Evolutionary conservation across 1,139 yeast genomes (phyloP).

Genomic region (Yamadazyma spencermartinsiae): DNA sequence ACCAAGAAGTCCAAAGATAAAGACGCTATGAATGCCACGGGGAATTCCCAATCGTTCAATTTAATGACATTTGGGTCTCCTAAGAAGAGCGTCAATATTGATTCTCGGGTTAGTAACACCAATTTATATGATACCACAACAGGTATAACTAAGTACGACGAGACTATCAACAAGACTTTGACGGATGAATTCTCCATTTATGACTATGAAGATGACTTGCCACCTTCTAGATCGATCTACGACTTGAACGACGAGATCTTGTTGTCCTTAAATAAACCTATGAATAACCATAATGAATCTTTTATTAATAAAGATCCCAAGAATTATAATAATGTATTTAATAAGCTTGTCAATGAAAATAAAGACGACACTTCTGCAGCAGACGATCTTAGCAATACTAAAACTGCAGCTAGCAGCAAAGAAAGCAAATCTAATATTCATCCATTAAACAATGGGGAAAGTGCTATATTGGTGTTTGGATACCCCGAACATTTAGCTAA

Average conservation of each 20-base stretch:
- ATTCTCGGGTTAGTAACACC: conserved; percentile 18
- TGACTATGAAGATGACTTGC: conserved; percentile 42
- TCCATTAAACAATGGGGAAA: conserved; percentile 39
- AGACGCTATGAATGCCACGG: neutral
- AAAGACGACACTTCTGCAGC: conserved; percentile 1
- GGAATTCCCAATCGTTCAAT: conserved; percentile 25
- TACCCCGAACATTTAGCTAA: conserved; percentile 76
- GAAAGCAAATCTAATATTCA: conserved; percentile 15
- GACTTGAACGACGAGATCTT: conserved; percentile 52
- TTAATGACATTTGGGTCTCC: conserved; percentile 43
- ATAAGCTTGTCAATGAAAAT: conserved; percentile 19
- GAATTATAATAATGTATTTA: conserved; percentile 46
- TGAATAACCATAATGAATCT: conserved; percentile 29
- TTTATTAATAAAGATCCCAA: conserved; percentile 50
- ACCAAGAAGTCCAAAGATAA: conserved; percentile 16
- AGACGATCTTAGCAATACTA: conserved; percentile 8
- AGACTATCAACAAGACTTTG: conserved; percentile 30
- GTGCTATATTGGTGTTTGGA: conserved; percentile 84
- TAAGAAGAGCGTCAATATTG: conserved; percentile 16
- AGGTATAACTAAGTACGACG: conserved; percentile 31
- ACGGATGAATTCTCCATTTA: conserved; percentile 30
- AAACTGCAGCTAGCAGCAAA: neutral
- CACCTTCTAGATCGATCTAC: conserved; percentile 62
- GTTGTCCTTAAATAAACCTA: conserved; percentile 29
- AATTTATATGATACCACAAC: conserved; percentile 25